Conservation (phyloP, 306 rosid genomes). For the Cotoneaster glaucophyllus region DNA sequence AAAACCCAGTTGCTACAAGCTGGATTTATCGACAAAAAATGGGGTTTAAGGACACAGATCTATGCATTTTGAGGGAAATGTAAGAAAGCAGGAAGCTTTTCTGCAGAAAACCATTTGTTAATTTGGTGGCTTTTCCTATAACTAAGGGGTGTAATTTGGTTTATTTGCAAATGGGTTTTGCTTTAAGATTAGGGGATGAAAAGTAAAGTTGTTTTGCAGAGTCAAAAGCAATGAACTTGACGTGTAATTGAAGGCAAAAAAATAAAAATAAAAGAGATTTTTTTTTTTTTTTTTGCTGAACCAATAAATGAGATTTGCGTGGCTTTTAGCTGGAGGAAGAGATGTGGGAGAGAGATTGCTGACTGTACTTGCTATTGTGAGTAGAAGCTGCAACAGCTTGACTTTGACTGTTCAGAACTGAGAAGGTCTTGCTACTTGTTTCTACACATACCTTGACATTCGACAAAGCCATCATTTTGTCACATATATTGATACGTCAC, state of each 20-base stretch:
- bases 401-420: not conserved
- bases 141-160: not conserved
- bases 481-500: not conserved
- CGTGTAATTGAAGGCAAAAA: not conserved
- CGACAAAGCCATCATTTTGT: not conserved
- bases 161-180: constrained; percentile 8
- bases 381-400: no score
- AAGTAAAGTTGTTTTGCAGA: not conserved
- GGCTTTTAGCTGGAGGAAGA: not conserved
- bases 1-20: constrained; percentile 12
- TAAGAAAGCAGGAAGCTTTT: constrained; percentile 8
- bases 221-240: not conserved
- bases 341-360: not conserved
- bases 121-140: not conserved
- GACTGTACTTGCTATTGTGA: not conserved
- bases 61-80: not conserved
- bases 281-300: no score
- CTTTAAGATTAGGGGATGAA: not conserved
- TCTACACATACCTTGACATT: not conserved
- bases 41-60: constrained; percentile 17
- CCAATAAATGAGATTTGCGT: not conserved
- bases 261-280: not conserved
- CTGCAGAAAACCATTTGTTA: not conserved
- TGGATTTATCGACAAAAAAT: not conserved
- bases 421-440: not conserved